Evolutionary conservation across 2,329 filamentous ascomycete genomes (phyloP).

Genomic region (Knoxdaviesia capensis): DNA sequence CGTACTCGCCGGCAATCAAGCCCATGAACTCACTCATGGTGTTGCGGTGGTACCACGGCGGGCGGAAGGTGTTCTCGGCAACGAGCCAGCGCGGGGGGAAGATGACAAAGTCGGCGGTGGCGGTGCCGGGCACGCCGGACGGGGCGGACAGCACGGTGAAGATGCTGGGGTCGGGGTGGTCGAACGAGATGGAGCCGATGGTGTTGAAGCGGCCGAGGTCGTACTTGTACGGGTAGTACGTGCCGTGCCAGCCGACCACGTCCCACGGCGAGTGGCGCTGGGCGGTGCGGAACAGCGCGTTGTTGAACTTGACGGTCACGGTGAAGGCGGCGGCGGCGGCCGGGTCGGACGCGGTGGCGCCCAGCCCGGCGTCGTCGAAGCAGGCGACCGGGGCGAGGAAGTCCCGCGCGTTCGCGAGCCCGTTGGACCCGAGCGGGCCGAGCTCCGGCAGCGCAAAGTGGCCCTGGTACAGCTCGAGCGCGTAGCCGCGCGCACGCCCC

Average conservation of each 20-base stretch:
- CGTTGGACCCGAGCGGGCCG: constrained; percentile 47
- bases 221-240: constrained; percentile 67
- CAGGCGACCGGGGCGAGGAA: constrained; percentile 49
- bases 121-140: constrained; percentile 38
- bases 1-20: constrained; percentile 35
- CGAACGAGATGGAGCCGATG: constrained; percentile 52
- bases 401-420: constrained; percentile 48
- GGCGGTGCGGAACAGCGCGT: constrained; percentile 40
- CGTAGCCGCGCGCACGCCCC: constrained; percentile 44
- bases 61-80: constrained; percentile 47
- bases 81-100: constrained; percentile 56
- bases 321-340: constrained; percentile 16
- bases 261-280: constrained; percentile 60
- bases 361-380: constrained; percentile 35
- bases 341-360: constrained; percentile 15
- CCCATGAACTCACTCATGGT: constrained; percentile 48
- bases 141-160: constrained; percentile 52
- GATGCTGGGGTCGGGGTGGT: constrained; percentile 63
- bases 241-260: constrained; percentile 64
- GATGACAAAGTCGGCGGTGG: constrained; percentile 51
- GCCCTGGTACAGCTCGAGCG: constrained; percentile 47
- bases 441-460: constrained; percentile 48
- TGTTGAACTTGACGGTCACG: constrained; percentile 45
- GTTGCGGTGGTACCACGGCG: constrained; percentile 54
- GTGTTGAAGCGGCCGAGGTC: constrained; percentile 60